A percentile compares a stretch with the other conserved stretches of the same genome.
Conservation (phyloP, 176 grass and related monocot species). For the Zoysia japonica region DNA sequence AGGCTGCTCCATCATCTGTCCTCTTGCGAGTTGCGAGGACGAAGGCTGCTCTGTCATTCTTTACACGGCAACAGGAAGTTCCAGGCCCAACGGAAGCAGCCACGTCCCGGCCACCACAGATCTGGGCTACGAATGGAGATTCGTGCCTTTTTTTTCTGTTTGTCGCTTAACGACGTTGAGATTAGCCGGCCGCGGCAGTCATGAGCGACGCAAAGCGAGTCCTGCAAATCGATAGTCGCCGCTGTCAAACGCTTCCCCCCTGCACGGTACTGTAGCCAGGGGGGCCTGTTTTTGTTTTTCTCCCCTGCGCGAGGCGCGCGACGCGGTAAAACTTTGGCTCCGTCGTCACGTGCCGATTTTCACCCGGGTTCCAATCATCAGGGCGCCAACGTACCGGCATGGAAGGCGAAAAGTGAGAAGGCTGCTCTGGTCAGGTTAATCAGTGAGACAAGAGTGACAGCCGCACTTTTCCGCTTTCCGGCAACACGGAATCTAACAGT, state of each 20-base stretch:
- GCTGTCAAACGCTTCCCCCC: too few species aligned
- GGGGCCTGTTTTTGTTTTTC: too few species aligned
- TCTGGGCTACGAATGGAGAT: neutral
- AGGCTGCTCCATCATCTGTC: neutral
- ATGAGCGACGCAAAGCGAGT: neutral
- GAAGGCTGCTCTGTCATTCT: slow-evolving; percentile 22
- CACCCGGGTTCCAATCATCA: slow-evolving; percentile 19
- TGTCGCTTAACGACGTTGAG: neutral
- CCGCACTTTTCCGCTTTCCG: neutral
- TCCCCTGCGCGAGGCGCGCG: too few species aligned
- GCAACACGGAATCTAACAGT: slow-evolving; percentile 6
- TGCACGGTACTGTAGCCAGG: too few species aligned
- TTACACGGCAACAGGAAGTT: slow-evolving; percentile 8
- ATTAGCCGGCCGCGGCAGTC: neutral
- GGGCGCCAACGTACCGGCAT: neutral
- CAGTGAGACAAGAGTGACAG: slow-evolving; percentile 30
- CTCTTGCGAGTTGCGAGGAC: neutral
- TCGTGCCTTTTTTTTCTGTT: too few species aligned
- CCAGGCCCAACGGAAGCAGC: neutral
- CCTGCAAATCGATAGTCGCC: too few species aligned
- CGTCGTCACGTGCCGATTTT: neutral
- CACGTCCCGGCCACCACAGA: slow-evolving; percentile 17
- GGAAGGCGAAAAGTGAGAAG: slow-evolving; percentile 18
- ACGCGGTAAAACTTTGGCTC: too few species aligned
- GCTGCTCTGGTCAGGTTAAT: slow-evolving; percentile 14